These are phyloP conservation scores for Fraxinus quadrangulata DNA, from an alignment of 257 asterid genomes.

Conservation along the genomic window DNA sequence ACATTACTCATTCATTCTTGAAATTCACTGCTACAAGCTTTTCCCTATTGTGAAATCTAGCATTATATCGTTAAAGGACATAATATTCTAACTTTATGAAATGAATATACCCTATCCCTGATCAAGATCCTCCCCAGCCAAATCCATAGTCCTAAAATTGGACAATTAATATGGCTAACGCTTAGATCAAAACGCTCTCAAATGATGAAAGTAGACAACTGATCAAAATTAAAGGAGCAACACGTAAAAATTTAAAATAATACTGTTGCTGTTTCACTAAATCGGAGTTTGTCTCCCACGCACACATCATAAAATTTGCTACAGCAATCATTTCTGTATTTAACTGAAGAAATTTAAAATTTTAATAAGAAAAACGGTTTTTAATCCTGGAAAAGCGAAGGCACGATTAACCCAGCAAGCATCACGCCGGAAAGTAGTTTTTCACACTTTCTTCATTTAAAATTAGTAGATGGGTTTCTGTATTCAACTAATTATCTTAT, in stretches of 20 bases:
- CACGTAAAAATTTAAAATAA: not conserved
- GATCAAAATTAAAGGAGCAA: not conserved
- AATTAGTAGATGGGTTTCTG: not conserved
- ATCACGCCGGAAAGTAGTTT: not conserved
- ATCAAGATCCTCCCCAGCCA: not conserved
- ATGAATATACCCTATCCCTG: not conserved
- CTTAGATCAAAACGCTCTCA: not conserved
- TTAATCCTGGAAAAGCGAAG: not conserved
- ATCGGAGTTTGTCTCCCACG: not conserved
- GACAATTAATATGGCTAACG: not conserved
- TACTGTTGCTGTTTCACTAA: not conserved
- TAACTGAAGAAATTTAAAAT: not conserved
- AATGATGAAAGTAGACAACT: not conserved
- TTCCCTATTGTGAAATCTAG: not conserved
- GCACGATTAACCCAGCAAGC: not conserved
- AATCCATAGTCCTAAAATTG: not conserved
- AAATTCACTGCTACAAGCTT: not conserved
- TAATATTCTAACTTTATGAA: not conserved
- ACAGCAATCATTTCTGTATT: not conserved
- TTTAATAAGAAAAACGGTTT: not conserved
- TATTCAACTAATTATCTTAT: not conserved
- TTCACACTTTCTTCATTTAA: not conserved
- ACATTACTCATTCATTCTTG: not conserved
- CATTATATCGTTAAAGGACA: not conserved
- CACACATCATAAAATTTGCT: not conserved